Evolutionary conservation across 179 eudicot species (phyloP).

Genomic region (Patellifolia procumbens): DNA sequence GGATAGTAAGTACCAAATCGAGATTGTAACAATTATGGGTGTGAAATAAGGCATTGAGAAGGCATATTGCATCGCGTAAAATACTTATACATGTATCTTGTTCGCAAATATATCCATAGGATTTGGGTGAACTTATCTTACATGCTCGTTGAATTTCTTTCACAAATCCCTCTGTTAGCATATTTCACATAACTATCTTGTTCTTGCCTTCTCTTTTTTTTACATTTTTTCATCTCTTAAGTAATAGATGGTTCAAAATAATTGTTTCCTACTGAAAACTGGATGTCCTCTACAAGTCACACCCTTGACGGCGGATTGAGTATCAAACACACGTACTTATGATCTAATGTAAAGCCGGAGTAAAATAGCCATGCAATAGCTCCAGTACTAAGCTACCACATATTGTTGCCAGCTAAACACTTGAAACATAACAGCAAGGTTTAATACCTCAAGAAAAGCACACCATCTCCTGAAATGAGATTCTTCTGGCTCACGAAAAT

Average conservation of each 20-base stretch:
- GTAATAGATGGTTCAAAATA: neutral
- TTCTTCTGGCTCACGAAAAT: conserved; percentile 81
- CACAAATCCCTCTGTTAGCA: neutral
- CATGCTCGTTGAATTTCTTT: neutral
- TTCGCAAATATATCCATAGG: neutral
- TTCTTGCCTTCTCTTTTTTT: neutral
- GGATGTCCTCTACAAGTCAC: neutral
- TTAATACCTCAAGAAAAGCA: conserved; percentile 80
- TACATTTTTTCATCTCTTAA: too few relatives aligned
- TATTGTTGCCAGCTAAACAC: neutral
- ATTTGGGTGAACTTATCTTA: neutral
- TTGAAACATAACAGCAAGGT: neutral
- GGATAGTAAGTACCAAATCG: too few relatives aligned
- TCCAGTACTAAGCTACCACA: neutral
- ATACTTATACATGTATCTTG: neutral
- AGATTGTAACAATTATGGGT: too few relatives aligned
- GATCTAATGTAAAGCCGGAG: neutral
- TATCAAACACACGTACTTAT: neutral
- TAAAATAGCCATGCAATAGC: neutral
- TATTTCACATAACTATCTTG: neutral
- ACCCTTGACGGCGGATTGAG: neutral
- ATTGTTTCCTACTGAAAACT: neutral
- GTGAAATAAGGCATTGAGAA: neutral
- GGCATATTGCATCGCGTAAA: neutral
- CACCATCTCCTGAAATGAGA: conserved; percentile 87